phyloP scores from a whole-genome alignment of 805 yeast genomes.

The Yarrowia divulgata region DNA sequence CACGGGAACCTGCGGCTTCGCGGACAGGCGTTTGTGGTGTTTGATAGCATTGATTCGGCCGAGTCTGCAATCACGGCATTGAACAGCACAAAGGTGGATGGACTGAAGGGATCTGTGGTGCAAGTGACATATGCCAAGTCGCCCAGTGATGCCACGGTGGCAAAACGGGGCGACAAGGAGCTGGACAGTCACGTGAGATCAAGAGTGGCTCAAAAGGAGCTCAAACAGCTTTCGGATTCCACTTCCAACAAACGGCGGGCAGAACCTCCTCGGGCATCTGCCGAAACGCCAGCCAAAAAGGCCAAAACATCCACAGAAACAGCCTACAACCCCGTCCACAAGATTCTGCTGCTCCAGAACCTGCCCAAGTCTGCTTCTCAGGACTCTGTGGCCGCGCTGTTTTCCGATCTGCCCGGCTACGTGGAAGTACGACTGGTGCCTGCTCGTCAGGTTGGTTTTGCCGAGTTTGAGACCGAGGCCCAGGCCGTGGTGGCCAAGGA shows the following conservation, averaged over 20 bases:
- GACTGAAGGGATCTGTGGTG: constrained; percentile 59
- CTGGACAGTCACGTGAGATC: constrained; percentile 44
- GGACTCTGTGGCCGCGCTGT: constrained; percentile 56
- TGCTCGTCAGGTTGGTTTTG: constrained; percentile 74
- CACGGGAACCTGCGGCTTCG: constrained; percentile 68
- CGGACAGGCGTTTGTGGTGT: constrained; percentile 84
- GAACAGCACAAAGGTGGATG: constrained; percentile 48
- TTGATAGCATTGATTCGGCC: constrained; percentile 56
- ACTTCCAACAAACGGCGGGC: neutral
- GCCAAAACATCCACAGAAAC: constrained; percentile 38
- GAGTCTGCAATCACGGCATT: constrained; percentile 55
- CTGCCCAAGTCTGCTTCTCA: constrained; percentile 58
- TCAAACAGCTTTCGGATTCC: constrained; percentile 38
- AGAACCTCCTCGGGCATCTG: neutral
- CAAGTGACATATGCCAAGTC: constrained; percentile 57
- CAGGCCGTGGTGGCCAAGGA: constrained; percentile 58
- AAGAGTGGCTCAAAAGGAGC: constrained; percentile 45
- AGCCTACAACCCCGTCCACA: constrained; percentile 66
- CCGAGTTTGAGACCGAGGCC: constrained; percentile 71
- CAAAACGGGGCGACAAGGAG: constrained; percentile 47
- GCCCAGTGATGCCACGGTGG: constrained; percentile 58
- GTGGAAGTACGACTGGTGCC: constrained; percentile 70
- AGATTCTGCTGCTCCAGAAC: constrained; percentile 69
- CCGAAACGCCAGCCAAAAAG: constrained; percentile 4
- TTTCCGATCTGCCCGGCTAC: constrained; percentile 65